Evolutionary conservation across 2,329 filamentous ascomycete genomes (phyloP).

Genomic region (Lecanicillium sp.): DNA sequence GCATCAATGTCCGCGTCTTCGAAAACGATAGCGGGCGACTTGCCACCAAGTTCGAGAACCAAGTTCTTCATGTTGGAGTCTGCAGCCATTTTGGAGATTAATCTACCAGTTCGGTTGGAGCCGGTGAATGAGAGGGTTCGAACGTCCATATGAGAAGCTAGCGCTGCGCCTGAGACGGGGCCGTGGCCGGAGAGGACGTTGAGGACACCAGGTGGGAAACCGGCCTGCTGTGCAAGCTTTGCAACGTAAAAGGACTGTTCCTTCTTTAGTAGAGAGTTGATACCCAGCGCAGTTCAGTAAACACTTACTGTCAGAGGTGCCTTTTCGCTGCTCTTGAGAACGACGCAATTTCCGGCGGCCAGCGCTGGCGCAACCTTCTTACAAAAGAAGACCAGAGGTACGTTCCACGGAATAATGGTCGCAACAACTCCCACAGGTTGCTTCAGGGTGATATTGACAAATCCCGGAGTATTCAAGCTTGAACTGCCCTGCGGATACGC

Average conservation of each 20-base stretch:
- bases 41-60: conserved; percentile 50
- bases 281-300: neutral
- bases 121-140: conserved; percentile 26
- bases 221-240: conserved; percentile 11
- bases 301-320: conserved; percentile 36
- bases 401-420: conserved; percentile 54
- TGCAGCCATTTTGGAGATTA: conserved; percentile 60
- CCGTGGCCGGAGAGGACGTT: conserved; percentile 11
- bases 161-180: neutral
- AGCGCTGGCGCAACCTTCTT: conserved; percentile 43
- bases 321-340: conserved; percentile 48
- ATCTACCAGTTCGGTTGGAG: conserved; percentile 55
- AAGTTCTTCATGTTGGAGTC: conserved; percentile 49
- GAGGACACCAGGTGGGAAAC: conserved; percentile 13
- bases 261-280: neutral
- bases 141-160: conserved; percentile 11
- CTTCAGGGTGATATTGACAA: conserved; percentile 35
- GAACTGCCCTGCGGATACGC: conserved; percentile 35
- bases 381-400: conserved; percentile 35
- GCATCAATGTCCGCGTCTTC: conserved; percentile 57
- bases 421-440: conserved; percentile 46
- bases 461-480: conserved; percentile 39
- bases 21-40: conserved; percentile 48
- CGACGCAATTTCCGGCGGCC: conserved; percentile 39
- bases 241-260: conserved; percentile 5